Evolutionary conservation across 805 yeast species (phyloP).

Genomic region (Spathaspora hagerdaliae): DNA sequence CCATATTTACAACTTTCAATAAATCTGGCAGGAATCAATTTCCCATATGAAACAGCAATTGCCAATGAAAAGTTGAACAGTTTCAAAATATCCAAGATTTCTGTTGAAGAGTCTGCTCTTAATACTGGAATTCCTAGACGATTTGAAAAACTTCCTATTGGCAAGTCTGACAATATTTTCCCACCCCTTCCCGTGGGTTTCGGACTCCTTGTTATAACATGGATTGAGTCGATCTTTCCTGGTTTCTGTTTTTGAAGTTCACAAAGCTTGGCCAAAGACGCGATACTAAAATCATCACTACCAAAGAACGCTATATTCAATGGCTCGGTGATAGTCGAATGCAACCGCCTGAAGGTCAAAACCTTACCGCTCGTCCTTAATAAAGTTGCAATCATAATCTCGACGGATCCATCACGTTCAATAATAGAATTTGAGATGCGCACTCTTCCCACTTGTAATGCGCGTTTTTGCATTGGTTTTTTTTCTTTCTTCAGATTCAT

Average conservation of each 20-base stretch:
- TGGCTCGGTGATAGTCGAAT: background rate
- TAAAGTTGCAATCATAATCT: too few species aligned
- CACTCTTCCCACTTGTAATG: too few species aligned
- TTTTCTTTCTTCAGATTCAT: too few species aligned
- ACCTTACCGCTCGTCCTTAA: too few species aligned
- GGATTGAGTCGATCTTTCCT: slow-evolving; percentile 35
- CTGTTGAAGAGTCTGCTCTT: slow-evolving; percentile 50
- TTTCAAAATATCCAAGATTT: slow-evolving; percentile 24
- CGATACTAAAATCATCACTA: slow-evolving; percentile 65
- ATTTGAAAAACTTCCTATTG: slow-evolving; percentile 43
- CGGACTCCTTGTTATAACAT: slow-evolving; percentile 60
- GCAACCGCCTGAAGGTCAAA: background rate
- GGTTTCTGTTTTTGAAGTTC: slow-evolving; percentile 14
- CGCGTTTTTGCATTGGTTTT: too few species aligned
- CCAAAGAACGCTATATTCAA: slow-evolving; percentile 66
- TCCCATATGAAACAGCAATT: slow-evolving; percentile 91
- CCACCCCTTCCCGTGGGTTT: slow-evolving; percentile 62
- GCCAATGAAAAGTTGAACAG: slow-evolving; percentile 50
- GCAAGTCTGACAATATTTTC: slow-evolving; percentile 45
- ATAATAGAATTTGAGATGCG: too few species aligned
- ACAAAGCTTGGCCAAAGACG: slow-evolving; percentile 41
- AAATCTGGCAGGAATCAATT: slow-evolving; percentile 64
- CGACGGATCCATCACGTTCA: too few species aligned
- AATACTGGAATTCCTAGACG: slow-evolving; percentile 29
- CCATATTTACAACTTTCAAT: slow-evolving; percentile 49